Base-by-base conservation (phyloP, 2,329 filamentous ascomycete genomes). In the Lachnellula occidentalis region DNA sequence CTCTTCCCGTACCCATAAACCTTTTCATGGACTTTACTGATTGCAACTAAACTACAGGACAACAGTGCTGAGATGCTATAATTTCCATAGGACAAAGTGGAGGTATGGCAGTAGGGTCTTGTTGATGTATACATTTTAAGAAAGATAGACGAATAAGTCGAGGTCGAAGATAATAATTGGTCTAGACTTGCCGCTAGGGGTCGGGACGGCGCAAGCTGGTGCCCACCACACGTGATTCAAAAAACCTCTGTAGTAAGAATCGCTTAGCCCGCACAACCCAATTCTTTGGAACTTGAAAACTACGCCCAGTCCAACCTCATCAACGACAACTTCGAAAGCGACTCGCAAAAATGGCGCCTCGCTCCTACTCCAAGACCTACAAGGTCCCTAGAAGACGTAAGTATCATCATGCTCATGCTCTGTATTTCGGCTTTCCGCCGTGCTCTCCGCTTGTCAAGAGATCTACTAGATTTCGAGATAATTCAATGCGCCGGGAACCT, bases 281-380 rank as follows among this genome's bases (percentile, higher is more conserved):
- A n/a, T n/a, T n/a, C n/a, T n/a, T 36, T 39, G 9, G 12, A 17
- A 12, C 12, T 43, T 43, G 19, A 43, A 43, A 43, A 24, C 19
- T 19, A 22, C n/a, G 41, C 24, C 41, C 43, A 48, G 52, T 46
- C 51, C 52, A 53, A 54, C 27, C 22, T 31, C 31, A 15, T 50
- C 50, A 42, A 56, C 46, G 37, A 54, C 50, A 50, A 52, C 9
- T 27, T 37, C 24, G 17, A 43, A n/a, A 43, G 49, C 51, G 52
- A 58, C 47, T 47, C 51, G 45, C 59, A 64, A 68, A 46, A 61
- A 78, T 77, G 75, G 74, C 74, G 62, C 75, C 74, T 66, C 78
- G 86, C 75, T 88, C 87, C 71, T 96, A 96, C 83, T 95, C 88
- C 76, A 99, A 99, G 90, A 99, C 94, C 84, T 95, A 95, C 78